Conservation (phyloP, 495 filamentous ascomycete species). For the Pyrenula massariospora region DNA sequence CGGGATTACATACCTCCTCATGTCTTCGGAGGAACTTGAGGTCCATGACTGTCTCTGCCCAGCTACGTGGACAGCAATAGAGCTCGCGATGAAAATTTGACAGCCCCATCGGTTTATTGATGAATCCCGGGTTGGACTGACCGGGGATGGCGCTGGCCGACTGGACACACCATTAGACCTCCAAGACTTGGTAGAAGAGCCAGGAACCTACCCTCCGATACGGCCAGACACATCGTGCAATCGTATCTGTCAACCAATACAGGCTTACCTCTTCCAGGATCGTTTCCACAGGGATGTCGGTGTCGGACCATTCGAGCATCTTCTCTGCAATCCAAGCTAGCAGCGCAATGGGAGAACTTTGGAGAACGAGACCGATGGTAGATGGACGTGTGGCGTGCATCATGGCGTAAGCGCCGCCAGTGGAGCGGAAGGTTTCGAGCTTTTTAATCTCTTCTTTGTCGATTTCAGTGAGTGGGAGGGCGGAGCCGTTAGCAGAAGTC, state of each 20-base stretch:
- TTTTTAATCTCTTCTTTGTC: slow-evolving; percentile 24
- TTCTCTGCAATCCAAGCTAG: slow-evolving; percentile 64
- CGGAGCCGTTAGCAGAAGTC: neutral
- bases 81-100: neutral
- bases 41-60: slow-evolving; percentile 35
- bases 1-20: slow-evolving; percentile 21
- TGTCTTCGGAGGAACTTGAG: slow-evolving; percentile 37
- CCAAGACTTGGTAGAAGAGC: too few relatives aligned
- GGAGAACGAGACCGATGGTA: slow-evolving; percentile 50
- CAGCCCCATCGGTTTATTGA: neutral
- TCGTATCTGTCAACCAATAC: slow-evolving; percentile 56
- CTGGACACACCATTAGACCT: too few relatives aligned
- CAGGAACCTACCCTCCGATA: slow-evolving; percentile 31
- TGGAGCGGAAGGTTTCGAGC: slow-evolving; percentile 17
- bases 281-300: slow-evolving; percentile 32
- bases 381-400: slow-evolving; percentile 48
- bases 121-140: neutral
- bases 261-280: slow-evolving; percentile 47
- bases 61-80: slow-evolving; percentile 7
- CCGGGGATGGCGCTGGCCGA: too few relatives aligned
- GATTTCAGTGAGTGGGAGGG: slow-evolving; percentile 11
- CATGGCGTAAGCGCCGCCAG: slow-evolving; percentile 39
- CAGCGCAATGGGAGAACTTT: slow-evolving; percentile 46
- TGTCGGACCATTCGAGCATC: slow-evolving; percentile 51
- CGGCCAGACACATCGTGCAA: slow-evolving; percentile 43